Conservation (phyloP, 495 filamentous ascomycete genomes). For the Xeromyces bisporus region DNA sequence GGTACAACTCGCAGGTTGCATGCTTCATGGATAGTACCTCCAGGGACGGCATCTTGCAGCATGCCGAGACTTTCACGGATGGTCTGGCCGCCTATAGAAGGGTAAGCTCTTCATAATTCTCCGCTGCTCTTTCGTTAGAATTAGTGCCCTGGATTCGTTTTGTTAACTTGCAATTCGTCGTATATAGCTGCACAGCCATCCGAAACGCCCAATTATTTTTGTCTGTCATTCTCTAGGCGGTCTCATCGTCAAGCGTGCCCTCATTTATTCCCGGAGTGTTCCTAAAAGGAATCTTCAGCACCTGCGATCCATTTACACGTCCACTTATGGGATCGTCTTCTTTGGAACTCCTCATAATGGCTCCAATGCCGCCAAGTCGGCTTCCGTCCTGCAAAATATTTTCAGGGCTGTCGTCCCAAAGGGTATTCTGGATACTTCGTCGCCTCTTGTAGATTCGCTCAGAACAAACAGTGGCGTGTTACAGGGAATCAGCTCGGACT, state of each 20-base stretch:
- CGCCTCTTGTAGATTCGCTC: slow-evolving; percentile 52
- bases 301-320: slow-evolving; percentile 62
- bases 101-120: slow-evolving; percentile 21
- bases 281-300: slow-evolving; percentile 51
- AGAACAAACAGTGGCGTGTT: slow-evolving; percentile 65
- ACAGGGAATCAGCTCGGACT: slow-evolving; percentile 63
- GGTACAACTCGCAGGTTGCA: slow-evolving; percentile 69
- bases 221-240: slow-evolving; percentile 74
- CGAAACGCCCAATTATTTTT: slow-evolving; percentile 61
- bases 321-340: slow-evolving; percentile 72
- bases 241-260: slow-evolving; percentile 57
- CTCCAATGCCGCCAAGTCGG: slow-evolving; percentile 62
- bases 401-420: slow-evolving; percentile 52
- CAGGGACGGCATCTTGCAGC: slow-evolving; percentile 63
- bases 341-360: slow-evolving; percentile 79
- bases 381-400: slow-evolving; percentile 54
- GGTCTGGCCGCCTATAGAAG: slow-evolving; percentile 39
- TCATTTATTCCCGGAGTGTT: slow-evolving; percentile 48
- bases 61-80: slow-evolving; percentile 66
- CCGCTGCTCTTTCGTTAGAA: slow-evolving; percentile 24
- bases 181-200: slow-evolving; percentile 33
- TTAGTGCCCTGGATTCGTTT: slow-evolving; percentile 4
- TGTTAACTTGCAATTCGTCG: slow-evolving; percentile 1
- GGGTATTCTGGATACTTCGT: slow-evolving; percentile 52
- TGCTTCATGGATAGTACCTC: slow-evolving; percentile 42